Percentiles rank a stretch among this genome's conserved stretches.
phyloP scores from a whole-genome alignment of 2,329 filamentous ascomycete genomes.

The Rutstroemia sydowiana region DNA sequence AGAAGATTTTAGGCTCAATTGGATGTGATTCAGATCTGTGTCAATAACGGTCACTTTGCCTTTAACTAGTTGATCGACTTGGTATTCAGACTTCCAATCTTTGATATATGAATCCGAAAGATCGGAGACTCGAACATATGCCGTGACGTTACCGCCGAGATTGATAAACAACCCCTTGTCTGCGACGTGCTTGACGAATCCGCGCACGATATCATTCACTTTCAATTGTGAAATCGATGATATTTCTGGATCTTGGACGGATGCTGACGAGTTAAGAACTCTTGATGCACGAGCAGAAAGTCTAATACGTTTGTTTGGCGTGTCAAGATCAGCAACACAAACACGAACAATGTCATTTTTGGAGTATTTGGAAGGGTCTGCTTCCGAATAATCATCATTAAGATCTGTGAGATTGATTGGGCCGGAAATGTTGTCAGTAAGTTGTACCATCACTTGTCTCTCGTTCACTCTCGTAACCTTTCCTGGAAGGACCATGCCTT shows the following conservation, averaged over 20 bases:
- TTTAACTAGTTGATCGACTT: conserved; percentile 83
- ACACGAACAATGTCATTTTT: conserved; percentile 85
- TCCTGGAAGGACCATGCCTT: conserved; percentile 74
- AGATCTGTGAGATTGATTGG: conserved; percentile 78
- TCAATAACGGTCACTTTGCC: conserved; percentile 76
- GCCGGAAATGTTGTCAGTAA: conserved; percentile 73
- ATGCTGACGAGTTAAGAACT: conserved; percentile 76
- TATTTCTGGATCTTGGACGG: conserved; percentile 76
- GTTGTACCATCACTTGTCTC: conserved; percentile 74
- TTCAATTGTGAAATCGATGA: conserved; percentile 62
- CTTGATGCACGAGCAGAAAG: conserved; percentile 82
- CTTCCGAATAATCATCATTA: conserved; percentile 76
- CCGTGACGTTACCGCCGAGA: conserved; percentile 73
- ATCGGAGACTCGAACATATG: conserved; percentile 77
- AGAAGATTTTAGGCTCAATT: conserved; percentile 82
- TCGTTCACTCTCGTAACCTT: conserved; percentile 82
- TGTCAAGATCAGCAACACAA: conserved; percentile 75
- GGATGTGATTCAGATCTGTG: conserved; percentile 59
- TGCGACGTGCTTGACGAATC: conserved; percentile 84
- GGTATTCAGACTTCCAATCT: conserved; percentile 87
- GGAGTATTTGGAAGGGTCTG: conserved; percentile 64
- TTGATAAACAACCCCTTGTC: conserved; percentile 86
- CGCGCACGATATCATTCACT: conserved; percentile 72
- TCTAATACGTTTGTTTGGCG: conserved; percentile 73
- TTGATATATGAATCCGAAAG: conserved; percentile 88